Base-by-base conservation (phyloP, 768 basidiomycete genomes). In the Boletus edulis region DNA sequence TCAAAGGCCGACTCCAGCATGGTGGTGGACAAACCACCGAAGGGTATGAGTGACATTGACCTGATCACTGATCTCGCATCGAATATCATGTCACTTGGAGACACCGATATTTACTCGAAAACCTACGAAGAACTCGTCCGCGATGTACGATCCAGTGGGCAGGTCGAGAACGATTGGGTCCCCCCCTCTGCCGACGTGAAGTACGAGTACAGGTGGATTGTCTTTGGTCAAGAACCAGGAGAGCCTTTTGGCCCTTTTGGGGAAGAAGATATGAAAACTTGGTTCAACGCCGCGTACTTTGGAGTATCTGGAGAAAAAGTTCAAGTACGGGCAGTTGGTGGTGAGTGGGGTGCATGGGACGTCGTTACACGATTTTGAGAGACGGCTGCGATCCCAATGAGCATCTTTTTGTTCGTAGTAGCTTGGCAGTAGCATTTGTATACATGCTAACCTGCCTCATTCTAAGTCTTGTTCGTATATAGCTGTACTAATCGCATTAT, bases 111-210 rank as follows among this genome's bases (percentile, higher is more conserved):
- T 51, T 96, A 95, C 73, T 87, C 86, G 39, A 86, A 82, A 68
- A 88, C 89, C 0, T 91, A 91, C 67, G 91, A 94, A 61, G 87
- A 91, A 65, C 78, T 96, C 49, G 83, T 96, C 18, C 85, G 89
- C 54, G 75, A 79, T 38, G 81, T 94, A 20, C 83, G 90, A 32
- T 78, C 83, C 5, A 84, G 89, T 6, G 91, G 89, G 38, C 75
- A 72, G 27, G 89, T 94, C 40, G 79, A 82, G 37, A 64, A 76
- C 3, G 75, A 79, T 48, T 94, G 93, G 92, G 72, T 78, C 0
- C 89, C 93, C 11, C 86, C 87, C 1, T 87, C 86, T 15, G 87
- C 89, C 18, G 85, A 90, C 60, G 69, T 84, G 52, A 82, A 79
- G 66, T 94, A 87, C 70, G 87, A 92, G 67, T 95, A 91, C 70